These are phyloP conservation scores for Xylariaceae sp. DNA, from an alignment of 2,329 filamentous ascomycete species.

Conservation along the genomic window DNA sequence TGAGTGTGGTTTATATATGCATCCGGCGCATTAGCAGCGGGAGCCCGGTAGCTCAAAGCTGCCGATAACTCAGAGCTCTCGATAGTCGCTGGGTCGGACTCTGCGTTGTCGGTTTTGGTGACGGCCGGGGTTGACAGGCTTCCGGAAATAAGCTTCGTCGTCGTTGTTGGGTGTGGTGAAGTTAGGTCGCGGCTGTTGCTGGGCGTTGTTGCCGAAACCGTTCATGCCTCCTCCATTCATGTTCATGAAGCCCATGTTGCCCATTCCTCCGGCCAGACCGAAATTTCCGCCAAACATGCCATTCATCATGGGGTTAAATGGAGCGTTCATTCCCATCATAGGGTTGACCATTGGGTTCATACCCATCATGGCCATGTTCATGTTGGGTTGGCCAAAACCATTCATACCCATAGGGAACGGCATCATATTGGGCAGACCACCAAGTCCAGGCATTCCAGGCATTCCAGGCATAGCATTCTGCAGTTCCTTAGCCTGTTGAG, in stretches of 20 bases:
- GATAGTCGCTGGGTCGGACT: slow-evolving; percentile 83
- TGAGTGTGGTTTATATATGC: slow-evolving; percentile 5
- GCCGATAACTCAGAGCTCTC: slow-evolving; percentile 60
- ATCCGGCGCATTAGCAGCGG: neutral
- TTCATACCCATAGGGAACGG: slow-evolving; percentile 38
- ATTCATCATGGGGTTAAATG: slow-evolving; percentile 36
- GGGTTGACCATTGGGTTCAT: slow-evolving; percentile 38
- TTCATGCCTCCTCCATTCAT: slow-evolving; percentile 24
- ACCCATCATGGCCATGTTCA: slow-evolving; percentile 35
- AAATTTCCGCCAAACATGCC: slow-evolving; percentile 35
- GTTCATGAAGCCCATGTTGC: slow-evolving; percentile 34
- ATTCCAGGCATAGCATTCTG: slow-evolving; percentile 37
- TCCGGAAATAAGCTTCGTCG: slow-evolving; percentile 89
- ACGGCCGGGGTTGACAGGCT: slow-evolving; percentile 90
- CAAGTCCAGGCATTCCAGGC: slow-evolving; percentile 36
- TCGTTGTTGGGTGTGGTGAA: slow-evolving; percentile 58
- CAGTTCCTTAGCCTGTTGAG: slow-evolving; percentile 43
- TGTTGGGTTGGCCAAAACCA: slow-evolving; percentile 36
- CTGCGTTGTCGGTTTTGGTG: slow-evolving; percentile 76
- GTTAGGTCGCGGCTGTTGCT: slow-evolving; percentile 30
- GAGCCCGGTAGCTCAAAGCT: neutral
- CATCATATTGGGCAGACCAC: slow-evolving; percentile 41
- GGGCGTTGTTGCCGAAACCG: slow-evolving; percentile 32
- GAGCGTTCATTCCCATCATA: slow-evolving; percentile 36
- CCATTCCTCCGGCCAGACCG: slow-evolving; percentile 32